Conservation (phyloP, 2,329 filamentous ascomycete genomes). For the Apiospora aurea region DNA sequence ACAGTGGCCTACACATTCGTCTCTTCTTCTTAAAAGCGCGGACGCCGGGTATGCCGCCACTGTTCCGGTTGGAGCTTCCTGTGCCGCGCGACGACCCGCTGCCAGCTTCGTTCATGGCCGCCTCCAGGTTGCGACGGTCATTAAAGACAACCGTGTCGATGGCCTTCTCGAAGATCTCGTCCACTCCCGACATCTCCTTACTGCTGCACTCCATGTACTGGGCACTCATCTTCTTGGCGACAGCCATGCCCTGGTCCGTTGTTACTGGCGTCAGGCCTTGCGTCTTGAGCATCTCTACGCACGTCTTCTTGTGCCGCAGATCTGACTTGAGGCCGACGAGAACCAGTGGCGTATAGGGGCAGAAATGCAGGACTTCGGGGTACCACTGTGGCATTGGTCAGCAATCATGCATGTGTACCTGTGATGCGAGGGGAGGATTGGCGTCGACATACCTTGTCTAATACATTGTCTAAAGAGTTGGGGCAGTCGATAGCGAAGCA, state of each 20-base stretch:
- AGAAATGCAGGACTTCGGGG: conserved; percentile 98
- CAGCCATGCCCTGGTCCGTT: conserved; percentile 83
- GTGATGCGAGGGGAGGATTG: neutral
- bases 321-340: conserved; percentile 97
- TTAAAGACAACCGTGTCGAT: conserved; percentile 89
- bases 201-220: conserved; percentile 98
- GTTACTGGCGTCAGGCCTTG: conserved; percentile 96
- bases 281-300: conserved; percentile 98
- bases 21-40: conserved; percentile 77
- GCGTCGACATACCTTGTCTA: conserved; percentile 82
- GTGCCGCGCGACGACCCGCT: conserved; percentile 39
- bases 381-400: conserved; percentile 78
- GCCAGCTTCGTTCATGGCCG: conserved; percentile 48
- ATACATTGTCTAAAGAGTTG: conserved; percentile 96
- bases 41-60: conserved; percentile 51
- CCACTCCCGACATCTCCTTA: conserved; percentile 95
- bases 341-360: conserved; percentile 94
- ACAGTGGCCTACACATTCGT: conserved; percentile 83
- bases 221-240: conserved; percentile 93
- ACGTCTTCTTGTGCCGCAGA: conserved; percentile 91
- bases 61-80: conserved; percentile 37
- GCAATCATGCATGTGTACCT: neutral
- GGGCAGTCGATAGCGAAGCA: conserved; percentile 99
- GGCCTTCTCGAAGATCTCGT: conserved; percentile 93
- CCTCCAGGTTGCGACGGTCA: conserved; percentile 70